Evolutionary conservation across 805 yeast species (phyloP).

Genomic region (Lipomyces yamadae): DNA sequence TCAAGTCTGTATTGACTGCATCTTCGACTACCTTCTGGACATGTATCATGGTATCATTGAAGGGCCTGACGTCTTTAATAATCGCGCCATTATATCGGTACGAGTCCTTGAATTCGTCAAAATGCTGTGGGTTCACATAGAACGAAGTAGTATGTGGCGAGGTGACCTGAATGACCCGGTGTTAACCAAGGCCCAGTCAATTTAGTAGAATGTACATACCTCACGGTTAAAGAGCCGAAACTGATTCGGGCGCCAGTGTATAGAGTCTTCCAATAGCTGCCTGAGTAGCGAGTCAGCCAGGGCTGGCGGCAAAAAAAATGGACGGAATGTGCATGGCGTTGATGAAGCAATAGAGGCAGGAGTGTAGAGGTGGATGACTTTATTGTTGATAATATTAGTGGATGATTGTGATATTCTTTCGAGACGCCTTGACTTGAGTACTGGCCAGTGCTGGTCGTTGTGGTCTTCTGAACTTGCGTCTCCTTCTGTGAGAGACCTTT

Average conservation of each 20-base stretch:
- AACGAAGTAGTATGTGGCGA: slow-evolving; percentile 60
- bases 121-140: slow-evolving; percentile 44
- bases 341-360: slow-evolving; percentile 55
- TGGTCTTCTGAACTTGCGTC: slow-evolving; percentile 1
- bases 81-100: slow-evolving; percentile 51
- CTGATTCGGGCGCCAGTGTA: slow-evolving; percentile 50
- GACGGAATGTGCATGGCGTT: slow-evolving; percentile 56
- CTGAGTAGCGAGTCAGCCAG: slow-evolving; percentile 54
- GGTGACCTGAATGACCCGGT: slow-evolving; percentile 47
- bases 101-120: slow-evolving; percentile 32
- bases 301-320: slow-evolving; percentile 57
- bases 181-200: neutral
- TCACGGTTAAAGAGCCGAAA: slow-evolving; percentile 68
- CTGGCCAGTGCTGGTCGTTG: neutral
- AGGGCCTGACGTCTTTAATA: slow-evolving; percentile 44
- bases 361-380: slow-evolving; percentile 49
- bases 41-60: slow-evolving; percentile 50
- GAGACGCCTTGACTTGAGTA: slow-evolving; percentile 4
- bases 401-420: neutral
- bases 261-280: slow-evolving; percentile 51
- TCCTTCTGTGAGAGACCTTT: slow-evolving; percentile 22
- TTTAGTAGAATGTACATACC: neutral
- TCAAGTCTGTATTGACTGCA: slow-evolving; percentile 49
- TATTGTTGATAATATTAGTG: neutral
- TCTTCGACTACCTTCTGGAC: slow-evolving; percentile 52